These are phyloP conservation scores for Tetrahymena malaccensis DNA, from an alignment of 73 alveolate genomes.

Conservation along the genomic window DNA sequence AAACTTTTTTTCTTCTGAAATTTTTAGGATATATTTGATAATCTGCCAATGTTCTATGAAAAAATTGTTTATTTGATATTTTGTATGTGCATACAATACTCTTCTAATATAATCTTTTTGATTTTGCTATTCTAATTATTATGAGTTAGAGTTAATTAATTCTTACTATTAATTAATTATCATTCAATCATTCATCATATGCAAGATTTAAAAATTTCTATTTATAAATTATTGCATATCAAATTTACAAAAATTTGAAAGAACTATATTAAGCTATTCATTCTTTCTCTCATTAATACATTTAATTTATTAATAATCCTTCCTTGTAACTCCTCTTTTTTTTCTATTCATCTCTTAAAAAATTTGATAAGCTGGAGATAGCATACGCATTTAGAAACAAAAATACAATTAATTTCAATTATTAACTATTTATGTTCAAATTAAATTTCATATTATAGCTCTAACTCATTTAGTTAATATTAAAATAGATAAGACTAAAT, in stretches of 20 bases:
- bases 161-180: background rate
- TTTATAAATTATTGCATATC: background rate
- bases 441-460: too few relatives aligned
- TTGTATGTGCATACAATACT: background rate
- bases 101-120: background rate
- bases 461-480: too few relatives aligned
- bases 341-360: background rate
- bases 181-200: background rate
- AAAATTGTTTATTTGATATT: background rate
- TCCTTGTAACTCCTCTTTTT: background rate
- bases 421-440: too few relatives aligned
- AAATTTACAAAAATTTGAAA: background rate
- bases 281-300: background rate
- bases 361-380: background rate
- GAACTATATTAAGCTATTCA: background rate
- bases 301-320: background rate
- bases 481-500: too few relatives aligned
- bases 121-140: background rate
- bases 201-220: background rate
- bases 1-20: background rate
- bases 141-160: background rate
- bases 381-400: too few relatives aligned
- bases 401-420: too few relatives aligned
- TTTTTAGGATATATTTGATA: background rate
- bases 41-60: background rate